phyloP scores from a whole-genome alignment of 1,284 basidiomycete genomes.

The Fomes fomentarius region DNA sequence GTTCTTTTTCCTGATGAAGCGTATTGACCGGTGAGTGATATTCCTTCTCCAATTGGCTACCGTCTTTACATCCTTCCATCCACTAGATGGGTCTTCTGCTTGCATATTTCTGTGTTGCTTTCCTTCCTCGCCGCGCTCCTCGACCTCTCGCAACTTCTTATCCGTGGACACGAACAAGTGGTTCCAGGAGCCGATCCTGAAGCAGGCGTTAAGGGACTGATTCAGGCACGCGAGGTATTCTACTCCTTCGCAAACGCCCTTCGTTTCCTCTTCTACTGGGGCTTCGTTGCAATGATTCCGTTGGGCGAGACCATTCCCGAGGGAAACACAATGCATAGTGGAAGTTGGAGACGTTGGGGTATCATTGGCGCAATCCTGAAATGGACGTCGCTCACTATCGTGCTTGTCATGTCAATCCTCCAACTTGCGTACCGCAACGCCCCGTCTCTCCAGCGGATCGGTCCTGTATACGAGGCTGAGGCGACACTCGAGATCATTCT shows the following conservation, averaged over 20 bases:
- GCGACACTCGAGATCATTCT: constrained; percentile 58
- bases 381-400: constrained; percentile 48
- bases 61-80: constrained; percentile 3
- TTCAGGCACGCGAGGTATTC: constrained; percentile 60
- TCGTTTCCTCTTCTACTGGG: constrained; percentile 72
- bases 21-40: constrained; percentile 55
- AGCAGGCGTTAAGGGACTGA: constrained; percentile 39
- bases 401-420: constrained; percentile 51
- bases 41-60: constrained; percentile 5
- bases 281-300: constrained; percentile 60
- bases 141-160: constrained; percentile 62
- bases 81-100: constrained; percentile 50
- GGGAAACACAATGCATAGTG: constrained; percentile 47
- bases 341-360: constrained; percentile 68
- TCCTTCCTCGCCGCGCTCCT: constrained; percentile 66
- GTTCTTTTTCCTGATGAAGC: constrained; percentile 62
- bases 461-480: constrained; percentile 59
- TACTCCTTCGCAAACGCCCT: constrained; percentile 60
- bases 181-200: constrained; percentile 28
- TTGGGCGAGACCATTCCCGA: constrained; percentile 38
- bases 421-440: constrained; percentile 68
- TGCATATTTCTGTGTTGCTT: constrained; percentile 60
- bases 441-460: constrained; percentile 43
- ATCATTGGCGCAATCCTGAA: constrained; percentile 54
- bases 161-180: constrained; percentile 38